Evolutionary conservation across 2,329 filamentous ascomycete genomes (phyloP).

Genomic region (Alternaria tenuissima): DNA sequence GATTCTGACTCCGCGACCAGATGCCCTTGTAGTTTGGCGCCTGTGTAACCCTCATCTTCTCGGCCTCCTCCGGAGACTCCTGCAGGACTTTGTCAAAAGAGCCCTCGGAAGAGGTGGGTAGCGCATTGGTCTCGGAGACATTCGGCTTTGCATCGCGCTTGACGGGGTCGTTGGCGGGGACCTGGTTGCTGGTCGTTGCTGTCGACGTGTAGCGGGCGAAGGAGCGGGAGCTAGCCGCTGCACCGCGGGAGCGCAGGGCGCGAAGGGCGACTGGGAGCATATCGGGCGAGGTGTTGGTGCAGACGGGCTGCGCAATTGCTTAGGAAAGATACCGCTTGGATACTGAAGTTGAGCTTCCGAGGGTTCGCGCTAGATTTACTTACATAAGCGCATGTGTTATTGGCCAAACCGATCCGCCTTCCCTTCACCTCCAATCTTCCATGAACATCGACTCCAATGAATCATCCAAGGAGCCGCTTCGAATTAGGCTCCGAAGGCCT

Average conservation of each 20-base stretch:
- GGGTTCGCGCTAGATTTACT: constrained; percentile 16
- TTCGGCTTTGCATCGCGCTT: constrained; percentile 57
- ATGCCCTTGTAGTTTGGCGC: constrained; percentile 83
- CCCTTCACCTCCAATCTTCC: neutral
- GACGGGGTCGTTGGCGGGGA: constrained; percentile 72
- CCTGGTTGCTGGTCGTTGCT: constrained; percentile 62
- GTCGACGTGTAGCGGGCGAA: constrained; percentile 36
- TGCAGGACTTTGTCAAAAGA: constrained; percentile 62
- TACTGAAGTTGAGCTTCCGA: constrained; percentile 26
- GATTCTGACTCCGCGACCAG: constrained; percentile 88
- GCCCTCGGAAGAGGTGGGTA: constrained; percentile 60
- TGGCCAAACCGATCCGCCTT: neutral
- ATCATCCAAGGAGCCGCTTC: neutral
- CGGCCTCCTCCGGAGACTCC: constrained; percentile 63
- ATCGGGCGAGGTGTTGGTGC: constrained; percentile 19
- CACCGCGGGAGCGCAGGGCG: constrained; percentile 37
- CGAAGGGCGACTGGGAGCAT: constrained; percentile 42
- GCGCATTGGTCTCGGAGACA: constrained; percentile 69
- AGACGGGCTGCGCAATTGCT: constrained; percentile 31
- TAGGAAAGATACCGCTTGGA: constrained; percentile 1
- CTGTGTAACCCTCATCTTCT: constrained; percentile 70
- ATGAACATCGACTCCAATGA: neutral
- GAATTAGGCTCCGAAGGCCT: neutral
- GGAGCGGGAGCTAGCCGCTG: constrained; percentile 30
- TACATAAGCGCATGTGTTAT: constrained; percentile 18